Conservation (phyloP, 1,139 yeast genomes). For the Kurtzmaniella quercitrusa region DNA sequence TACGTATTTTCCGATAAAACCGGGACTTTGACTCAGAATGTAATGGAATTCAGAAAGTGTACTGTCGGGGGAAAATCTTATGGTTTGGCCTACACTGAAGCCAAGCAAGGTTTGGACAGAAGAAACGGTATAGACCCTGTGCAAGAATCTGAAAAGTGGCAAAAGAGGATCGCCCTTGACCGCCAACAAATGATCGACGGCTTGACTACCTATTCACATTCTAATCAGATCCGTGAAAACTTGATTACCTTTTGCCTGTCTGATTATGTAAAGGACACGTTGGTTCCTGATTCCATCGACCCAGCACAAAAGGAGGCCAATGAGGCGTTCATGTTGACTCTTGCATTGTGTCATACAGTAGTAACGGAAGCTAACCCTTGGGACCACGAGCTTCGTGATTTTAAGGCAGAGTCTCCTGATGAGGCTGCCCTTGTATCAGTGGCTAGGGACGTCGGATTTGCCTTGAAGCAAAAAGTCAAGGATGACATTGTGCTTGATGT, state of each 20-base stretch:
- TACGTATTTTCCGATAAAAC: conserved; percentile 60
- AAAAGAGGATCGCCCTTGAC: conserved; percentile 57
- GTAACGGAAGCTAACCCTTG: conserved; percentile 57
- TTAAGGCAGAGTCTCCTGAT: conserved; percentile 97
- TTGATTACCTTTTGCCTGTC: conserved; percentile 77
- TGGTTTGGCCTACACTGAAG: conserved; percentile 62
- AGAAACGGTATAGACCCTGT: conserved; percentile 65
- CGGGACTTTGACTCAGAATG: conserved; percentile 56
- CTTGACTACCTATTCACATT: conserved; percentile 43
- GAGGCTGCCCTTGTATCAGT: conserved; percentile 94
- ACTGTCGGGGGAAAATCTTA: conserved; percentile 51
- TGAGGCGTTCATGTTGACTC: conserved; percentile 77
- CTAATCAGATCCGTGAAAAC: conserved; percentile 59
- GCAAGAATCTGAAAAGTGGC: conserved; percentile 62
- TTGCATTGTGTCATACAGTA: conserved; percentile 91
- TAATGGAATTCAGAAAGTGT: conserved; percentile 60
- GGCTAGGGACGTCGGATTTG: conserved; percentile 89
- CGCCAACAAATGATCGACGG: conserved; percentile 59
- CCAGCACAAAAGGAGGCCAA: conserved; percentile 58
- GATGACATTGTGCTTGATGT: conserved; percentile 64
- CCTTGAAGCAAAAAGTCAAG: conserved; percentile 72
- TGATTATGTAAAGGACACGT: conserved; percentile 42
- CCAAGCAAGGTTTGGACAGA: conserved; percentile 54
- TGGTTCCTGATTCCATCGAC: conserved; percentile 28
- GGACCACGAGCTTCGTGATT: conserved; percentile 50